phyloP scores from a whole-genome alignment of 106 monocot genomes.

The Dioscorea zingiberensis region DNA sequence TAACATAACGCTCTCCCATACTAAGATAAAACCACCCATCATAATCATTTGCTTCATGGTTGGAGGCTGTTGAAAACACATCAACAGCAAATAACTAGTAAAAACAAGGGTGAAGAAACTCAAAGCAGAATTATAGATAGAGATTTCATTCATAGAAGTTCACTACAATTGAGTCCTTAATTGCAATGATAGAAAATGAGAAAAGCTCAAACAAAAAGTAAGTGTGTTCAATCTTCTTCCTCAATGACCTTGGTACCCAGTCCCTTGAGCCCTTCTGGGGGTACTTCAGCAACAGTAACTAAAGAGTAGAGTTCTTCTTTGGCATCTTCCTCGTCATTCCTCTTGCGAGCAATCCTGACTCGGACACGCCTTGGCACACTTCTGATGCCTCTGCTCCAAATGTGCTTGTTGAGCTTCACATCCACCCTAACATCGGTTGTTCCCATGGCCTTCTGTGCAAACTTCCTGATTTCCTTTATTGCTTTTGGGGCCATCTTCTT shows the following conservation, averaged over 20 bases:
- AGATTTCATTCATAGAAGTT: too few relatives aligned
- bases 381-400: slow-evolving; percentile 58
- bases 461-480: slow-evolving; percentile 57
- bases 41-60: too few relatives aligned
- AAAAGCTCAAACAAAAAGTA: too few relatives aligned
- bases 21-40: too few relatives aligned
- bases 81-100: too few relatives aligned
- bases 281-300: slow-evolving; percentile 54
- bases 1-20: too few relatives aligned
- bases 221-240: slow-evolving; percentile 22
- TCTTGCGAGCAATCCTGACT: slow-evolving; percentile 52
- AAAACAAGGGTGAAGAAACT: too few relatives aligned
- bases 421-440: slow-evolving; percentile 53
- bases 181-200: too few relatives aligned
- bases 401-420: slow-evolving; percentile 61
- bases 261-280: slow-evolving; percentile 37
- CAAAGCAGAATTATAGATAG: too few relatives aligned
- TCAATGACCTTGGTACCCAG: slow-evolving; percentile 34
- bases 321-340: slow-evolving; percentile 68
- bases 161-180: too few relatives aligned
- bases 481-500: slow-evolving; percentile 70
- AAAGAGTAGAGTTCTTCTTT: slow-evolving; percentile 60
- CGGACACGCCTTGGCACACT: slow-evolving; percentile 46
- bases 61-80: too few relatives aligned
- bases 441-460: slow-evolving; percentile 61